These are phyloP conservation scores for Cephaloascus albidus DNA, from an alignment of 805 yeast species.

Conservation along the genomic window DNA sequence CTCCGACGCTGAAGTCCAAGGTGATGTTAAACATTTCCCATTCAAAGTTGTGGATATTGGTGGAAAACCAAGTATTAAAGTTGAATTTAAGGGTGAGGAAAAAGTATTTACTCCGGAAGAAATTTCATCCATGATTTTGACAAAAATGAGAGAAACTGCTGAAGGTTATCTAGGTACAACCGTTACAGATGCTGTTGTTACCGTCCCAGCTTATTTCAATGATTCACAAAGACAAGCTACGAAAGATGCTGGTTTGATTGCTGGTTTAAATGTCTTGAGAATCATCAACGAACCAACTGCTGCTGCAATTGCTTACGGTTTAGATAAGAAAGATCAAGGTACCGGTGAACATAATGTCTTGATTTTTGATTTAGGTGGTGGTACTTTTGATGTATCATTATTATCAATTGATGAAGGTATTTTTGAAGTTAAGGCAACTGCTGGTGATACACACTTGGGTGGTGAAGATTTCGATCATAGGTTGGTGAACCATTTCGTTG, in stretches of 20 bases:
- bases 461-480: constrained; percentile 45
- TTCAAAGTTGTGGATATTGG: constrained; percentile 33
- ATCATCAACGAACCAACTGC: constrained; percentile 59
- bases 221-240: constrained; percentile 44
- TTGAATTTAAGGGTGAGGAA: constrained; percentile 36
- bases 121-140: constrained; percentile 39
- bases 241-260: constrained; percentile 43
- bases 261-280: constrained; percentile 40
- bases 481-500: constrained; percentile 37
- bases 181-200: constrained; percentile 47
- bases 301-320: constrained; percentile 95
- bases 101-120: constrained; percentile 39
- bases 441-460: constrained; percentile 45
- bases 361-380: constrained; percentile 95
- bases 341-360: constrained; percentile 70
- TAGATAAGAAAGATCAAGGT: constrained; percentile 64
- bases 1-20: constrained; percentile 52
- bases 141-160: constrained; percentile 60
- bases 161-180: constrained; percentile 80
- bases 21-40: constrained; percentile 39
- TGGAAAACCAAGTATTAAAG: constrained; percentile 39
- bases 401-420: constrained; percentile 92
- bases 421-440: constrained; percentile 90
- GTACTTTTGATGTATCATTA: constrained; percentile 94
- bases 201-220: constrained; percentile 42